These are phyloP conservation scores for Trichosporon sp. DNA, from an alignment of 1,284 basidiomycete genomes.

Conservation along the genomic window DNA sequence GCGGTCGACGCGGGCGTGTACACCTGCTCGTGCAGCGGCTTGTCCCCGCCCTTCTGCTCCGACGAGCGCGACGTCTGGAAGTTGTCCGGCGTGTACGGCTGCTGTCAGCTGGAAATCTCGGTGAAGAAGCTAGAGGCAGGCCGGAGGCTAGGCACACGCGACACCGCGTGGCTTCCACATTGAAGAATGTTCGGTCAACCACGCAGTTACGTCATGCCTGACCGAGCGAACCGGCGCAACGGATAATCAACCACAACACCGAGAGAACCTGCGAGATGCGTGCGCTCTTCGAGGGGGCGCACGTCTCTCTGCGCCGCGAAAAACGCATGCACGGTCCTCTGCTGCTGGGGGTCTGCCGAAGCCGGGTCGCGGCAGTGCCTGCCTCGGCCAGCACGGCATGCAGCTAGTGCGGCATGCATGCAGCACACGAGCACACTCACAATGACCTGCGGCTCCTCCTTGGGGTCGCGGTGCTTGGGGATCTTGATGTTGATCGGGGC, in stretches of 20 bases:
- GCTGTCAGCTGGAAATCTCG: neutral
- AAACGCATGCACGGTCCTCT: neutral
- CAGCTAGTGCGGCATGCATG: neutral
- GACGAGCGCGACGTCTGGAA: conserved; percentile 21
- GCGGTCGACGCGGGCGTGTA: conserved; percentile 64
- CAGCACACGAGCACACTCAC: conserved; percentile 25
- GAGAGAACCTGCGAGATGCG: conserved; percentile 1
- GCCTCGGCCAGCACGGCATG: neutral
- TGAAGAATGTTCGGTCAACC: neutral
- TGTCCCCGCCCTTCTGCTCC: conserved; percentile 1
- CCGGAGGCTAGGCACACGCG: neutral
- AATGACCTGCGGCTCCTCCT: conserved; percentile 32
- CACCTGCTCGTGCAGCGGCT: conserved; percentile 49
- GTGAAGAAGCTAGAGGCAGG: neutral
- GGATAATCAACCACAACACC: neutral
- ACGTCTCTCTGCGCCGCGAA: neutral
- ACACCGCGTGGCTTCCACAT: neutral
- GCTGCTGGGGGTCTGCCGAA: neutral
- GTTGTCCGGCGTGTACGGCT: conserved; percentile 48
- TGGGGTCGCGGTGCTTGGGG: conserved; percentile 20
- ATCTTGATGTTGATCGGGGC: conserved; percentile 15
- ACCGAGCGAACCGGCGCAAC: neutral
- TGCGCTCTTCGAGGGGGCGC: neutral
- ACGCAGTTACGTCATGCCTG: neutral
- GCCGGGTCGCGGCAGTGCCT: neutral